Conservation (phyloP, 2,329 filamentous ascomycete genomes). For the Gnomoniopsis sp. region DNA sequence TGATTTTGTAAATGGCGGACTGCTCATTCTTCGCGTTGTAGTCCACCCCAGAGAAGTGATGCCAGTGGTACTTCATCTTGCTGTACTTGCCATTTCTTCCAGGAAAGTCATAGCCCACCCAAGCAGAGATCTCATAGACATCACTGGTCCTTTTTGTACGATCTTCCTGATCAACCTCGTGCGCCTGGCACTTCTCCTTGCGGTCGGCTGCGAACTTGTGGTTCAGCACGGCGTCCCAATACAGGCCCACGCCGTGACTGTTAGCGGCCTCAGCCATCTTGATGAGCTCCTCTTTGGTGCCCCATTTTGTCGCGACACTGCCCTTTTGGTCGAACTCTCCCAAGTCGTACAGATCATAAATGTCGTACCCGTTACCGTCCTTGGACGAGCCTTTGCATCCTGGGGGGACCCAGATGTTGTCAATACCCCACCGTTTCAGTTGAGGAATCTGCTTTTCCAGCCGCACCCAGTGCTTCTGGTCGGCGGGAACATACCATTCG, state of each 20-base stretch:
- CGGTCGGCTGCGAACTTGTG: constrained; percentile 71
- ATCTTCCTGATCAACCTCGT: constrained; percentile 61
- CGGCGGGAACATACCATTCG: constrained; percentile 69
- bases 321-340: constrained; percentile 76
- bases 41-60: constrained; percentile 69
- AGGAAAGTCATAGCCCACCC: constrained; percentile 67
- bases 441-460: constrained; percentile 52
- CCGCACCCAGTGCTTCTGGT: constrained; percentile 61
- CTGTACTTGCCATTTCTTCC: constrained; percentile 62
- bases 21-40: constrained; percentile 57
- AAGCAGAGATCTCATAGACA: constrained; percentile 64
- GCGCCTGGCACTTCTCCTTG: constrained; percentile 58
- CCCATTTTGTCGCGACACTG: constrained; percentile 64
- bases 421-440: constrained; percentile 60
- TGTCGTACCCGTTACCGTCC: constrained; percentile 65
- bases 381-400: constrained; percentile 66
- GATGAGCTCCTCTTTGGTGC: constrained; percentile 58
- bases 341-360: constrained; percentile 66
- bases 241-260: constrained; percentile 54
- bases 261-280: constrained; percentile 51
- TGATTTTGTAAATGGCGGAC: constrained; percentile 66
- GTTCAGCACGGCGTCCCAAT: constrained; percentile 73
- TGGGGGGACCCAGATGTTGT: constrained; percentile 67
- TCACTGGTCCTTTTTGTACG: constrained; percentile 54
- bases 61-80: constrained; percentile 62